A percentile compares a stretch with the other conserved stretches of the same genome.
Conservation (phyloP, 257 asterid genomes). For the Nicotiana undulata region DNA sequence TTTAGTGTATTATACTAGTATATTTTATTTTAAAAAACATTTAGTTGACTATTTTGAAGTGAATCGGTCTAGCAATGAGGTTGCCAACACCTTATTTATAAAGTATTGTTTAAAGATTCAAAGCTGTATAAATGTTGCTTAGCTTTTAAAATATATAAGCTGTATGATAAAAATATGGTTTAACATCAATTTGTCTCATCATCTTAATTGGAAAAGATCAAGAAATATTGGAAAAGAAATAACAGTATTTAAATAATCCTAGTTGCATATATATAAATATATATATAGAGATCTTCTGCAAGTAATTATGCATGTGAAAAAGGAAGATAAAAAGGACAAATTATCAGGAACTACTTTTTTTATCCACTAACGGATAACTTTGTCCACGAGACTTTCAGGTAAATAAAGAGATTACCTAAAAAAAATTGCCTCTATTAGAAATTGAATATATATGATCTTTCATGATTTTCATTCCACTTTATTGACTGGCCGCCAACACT, state of each 20-base stretch:
- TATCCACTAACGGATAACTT: too few species aligned
- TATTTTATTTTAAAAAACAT: not conserved
- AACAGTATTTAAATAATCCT: not conserved
- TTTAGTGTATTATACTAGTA: too few species aligned
- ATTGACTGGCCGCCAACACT: too few species aligned
- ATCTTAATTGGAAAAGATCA: not conserved
- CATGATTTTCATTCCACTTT: too few species aligned
- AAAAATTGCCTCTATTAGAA: too few species aligned
- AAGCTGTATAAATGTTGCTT: not conserved
- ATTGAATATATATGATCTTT: too few species aligned
- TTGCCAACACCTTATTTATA: not conserved
- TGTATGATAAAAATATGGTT: not conserved
- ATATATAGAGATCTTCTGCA: too few species aligned
- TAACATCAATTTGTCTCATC: not conserved
- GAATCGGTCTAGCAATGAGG: slow-evolving; percentile 2
- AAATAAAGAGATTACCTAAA: too few species aligned
- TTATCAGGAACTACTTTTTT: too few species aligned
- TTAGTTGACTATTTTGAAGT: not conserved
- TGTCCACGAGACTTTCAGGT: too few species aligned
- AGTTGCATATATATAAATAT: not conserved
- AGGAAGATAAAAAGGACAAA: not conserved
- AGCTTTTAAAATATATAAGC: not conserved
- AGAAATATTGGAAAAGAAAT: not conserved
- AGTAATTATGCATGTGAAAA: too few species aligned
- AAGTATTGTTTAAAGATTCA: not conserved